Evolutionary conservation across 2,329 filamentous ascomycete genomes (phyloP), one percentile per base, ranked within the genome.

Genomic region (Arthrobotrys sphaeroides): DNA sequence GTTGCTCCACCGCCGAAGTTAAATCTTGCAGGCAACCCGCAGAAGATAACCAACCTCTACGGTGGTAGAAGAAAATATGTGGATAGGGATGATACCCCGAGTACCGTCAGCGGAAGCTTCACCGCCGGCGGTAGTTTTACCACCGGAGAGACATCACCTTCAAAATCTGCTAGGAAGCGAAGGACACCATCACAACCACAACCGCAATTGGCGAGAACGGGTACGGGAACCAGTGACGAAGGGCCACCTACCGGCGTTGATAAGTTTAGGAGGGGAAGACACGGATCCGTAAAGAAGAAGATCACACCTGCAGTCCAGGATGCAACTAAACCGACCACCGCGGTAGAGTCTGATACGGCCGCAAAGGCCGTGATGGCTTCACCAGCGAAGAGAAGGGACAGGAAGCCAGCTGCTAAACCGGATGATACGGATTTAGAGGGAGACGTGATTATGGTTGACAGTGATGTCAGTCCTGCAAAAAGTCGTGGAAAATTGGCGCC

Each of bases 381-480:
- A 22, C 61, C 60, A 12, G 31, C 33, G 9, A 73, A 61, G 26
- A 22, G 43, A 20, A 62, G 59, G 31, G 70, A 62, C 9, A 55
- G 64, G 47, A 74, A 68, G 36, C 36, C 47, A 4, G 51, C 18
- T 22, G 31, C 51, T 36, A 66, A 60, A 40, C 62, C 18, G 38
- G 70, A 74, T 13, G 70, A 74, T 38, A 74, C 70, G 28, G 70
- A 74, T 16, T 22, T 68, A 13, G 70, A 74, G 26, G 78, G 75
- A 20, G 78, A 79, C 65, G 73, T 79, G 42, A 76, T 78, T 4
- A 76, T 59, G 53, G 51, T 16, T 7, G 77, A 78, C 61, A 74
- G 75, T 9, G 74, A 61, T 45, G 73, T 68, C 43, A 65, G 42
- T 16, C 26, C 72, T 7, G 47, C 64, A 20, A 51, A 26, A 5